Base-by-base conservation (phyloP, 192 early-diverging fungal species). In the Radiomyces spectabilis region DNA sequence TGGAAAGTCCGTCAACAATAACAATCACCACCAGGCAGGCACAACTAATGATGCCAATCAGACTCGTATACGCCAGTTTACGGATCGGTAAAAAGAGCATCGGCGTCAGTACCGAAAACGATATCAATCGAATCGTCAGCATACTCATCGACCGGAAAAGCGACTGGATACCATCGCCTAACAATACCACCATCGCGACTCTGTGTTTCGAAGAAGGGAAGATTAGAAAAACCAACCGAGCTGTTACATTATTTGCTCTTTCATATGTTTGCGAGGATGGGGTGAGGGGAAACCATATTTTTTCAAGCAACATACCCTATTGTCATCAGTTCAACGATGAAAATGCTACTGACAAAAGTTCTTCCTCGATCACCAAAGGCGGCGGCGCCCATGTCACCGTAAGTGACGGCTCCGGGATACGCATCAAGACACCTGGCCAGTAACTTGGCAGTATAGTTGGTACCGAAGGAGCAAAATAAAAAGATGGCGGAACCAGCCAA, bases 31-130 rank as follows among this genome's bases (percentile, higher is more conserved):
- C 62, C 43, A 88, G 59, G 45, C 66, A 63, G 8, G 68, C 21
- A 7, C 82, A 60, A 10, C 75, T 67, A 7, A 84, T 44, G 26
- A 88, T 68, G 1, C 86, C 86, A 6, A 88, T 39, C 18, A 86
- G 26, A 18, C 68, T 69, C 4, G 65, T 71, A 55, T 80, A 87
- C 1, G 79, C 68, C 12, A 82, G 68, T 27, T 66, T 60, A 57
- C 68, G 13, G 35, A 70, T 59, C 61, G 76, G 42, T 42, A 82
- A 48, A 57, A 71, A 71, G 6, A 80, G 76, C n/a, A 72, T 79
- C 21, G 76, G 76, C 2, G 80, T 63, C 27, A 88, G 50, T 19
- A 83, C 9, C 13, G 38, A 16, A 35, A 71, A 71, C 0, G 76
- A 71, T 10, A 55, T 45, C n/a, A 71, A n/a, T 38, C 87, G 82